These are phyloP conservation scores for Solanum lycopersicoides DNA, from an alignment of 257 asterid genomes.

Conservation along the genomic window DNA sequence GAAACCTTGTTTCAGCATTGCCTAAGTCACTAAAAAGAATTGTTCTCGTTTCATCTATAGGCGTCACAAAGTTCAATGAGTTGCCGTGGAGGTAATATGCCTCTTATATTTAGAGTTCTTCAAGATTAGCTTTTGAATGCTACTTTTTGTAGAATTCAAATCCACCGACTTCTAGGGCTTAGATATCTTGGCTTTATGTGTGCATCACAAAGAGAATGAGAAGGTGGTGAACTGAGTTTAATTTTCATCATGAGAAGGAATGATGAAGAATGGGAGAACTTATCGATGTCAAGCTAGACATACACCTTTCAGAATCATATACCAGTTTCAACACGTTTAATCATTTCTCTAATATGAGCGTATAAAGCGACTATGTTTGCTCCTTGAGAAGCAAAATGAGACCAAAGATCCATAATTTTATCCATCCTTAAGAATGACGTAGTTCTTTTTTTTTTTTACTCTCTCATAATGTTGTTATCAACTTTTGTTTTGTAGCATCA, in stretches of 20 bases:
- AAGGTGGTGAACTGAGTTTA: not conserved
- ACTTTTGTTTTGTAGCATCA: constrained; percentile 36
- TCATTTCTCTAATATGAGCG: not conserved
- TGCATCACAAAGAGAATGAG: not conserved
- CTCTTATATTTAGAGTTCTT: not conserved
- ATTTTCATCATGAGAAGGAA: not conserved
- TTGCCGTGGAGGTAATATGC: constrained; percentile 83
- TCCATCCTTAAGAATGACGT: not conserved
- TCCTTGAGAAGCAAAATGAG: not conserved
- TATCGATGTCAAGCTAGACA: not conserved
- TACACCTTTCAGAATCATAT: not conserved
- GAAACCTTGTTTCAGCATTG: constrained; percentile 69
- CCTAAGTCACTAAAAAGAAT: constrained; percentile 67
- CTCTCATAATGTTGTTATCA: constrained; percentile 2
- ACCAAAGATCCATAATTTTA: not conserved
- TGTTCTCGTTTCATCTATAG: constrained; percentile 84
- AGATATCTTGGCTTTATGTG: not conserved
- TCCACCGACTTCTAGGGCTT: not conserved
- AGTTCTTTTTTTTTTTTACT: not conserved
- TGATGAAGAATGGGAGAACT: not conserved
- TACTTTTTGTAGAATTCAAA: not conserved
- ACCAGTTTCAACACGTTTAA: not conserved
- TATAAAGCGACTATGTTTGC: not conserved
- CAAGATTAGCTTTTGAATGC: not conserved
- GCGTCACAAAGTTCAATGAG: constrained; percentile 82